Base-by-base conservation (phyloP, 2,329 filamentous ascomycete genomes). In the Berkeleyomyces basicola region DNA sequence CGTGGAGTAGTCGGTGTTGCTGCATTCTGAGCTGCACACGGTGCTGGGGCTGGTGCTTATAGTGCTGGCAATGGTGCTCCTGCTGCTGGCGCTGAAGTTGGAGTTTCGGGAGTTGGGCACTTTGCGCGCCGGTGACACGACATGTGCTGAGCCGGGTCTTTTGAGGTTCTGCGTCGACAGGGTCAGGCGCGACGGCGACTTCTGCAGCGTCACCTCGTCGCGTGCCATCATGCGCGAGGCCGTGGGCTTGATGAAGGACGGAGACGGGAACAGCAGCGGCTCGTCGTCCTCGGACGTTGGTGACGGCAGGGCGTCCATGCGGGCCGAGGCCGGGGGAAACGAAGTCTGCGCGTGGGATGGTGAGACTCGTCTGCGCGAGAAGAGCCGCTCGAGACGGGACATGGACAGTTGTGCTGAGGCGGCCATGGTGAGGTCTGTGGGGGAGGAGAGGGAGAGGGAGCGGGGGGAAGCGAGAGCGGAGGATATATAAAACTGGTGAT, bases 241-340 rank as follows among this genome's bases (percentile, higher is more conserved):
- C 44, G 74, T 82, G 36, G 81, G 81, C 55, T 78, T 75, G 65
- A 84, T 79, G 66, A 81, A 84, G 0, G 79, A 79, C 5, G 79
- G 75, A 23, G 74, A 74, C 3, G 79, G 79, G 65, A 81, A 81
- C 59, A 73, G 33, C 51, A 55, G 70, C 59, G 72, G 73, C 59
- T 70, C 72, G 39, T 44, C 33, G 40, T 53, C 37, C 64, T 49
- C 46, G 31, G 63, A 61, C 64, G 67, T 49, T 39, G 51, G 51
- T 55, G 51, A 55, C 33, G 51, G 33, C 31, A 39, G 10, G n/a
- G n/a, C 36, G 33, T 55, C 43, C 43, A 46, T 10, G 51, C 11
- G 31, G 33, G 51, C n/a, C 6, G 51, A 39, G 7, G n/a, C n/a
- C 11, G 51, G 14, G 7, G 51, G 51, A 4, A 55, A 37, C 16